Percentiles rank a stretch among this genome's conserved stretches.
Conservation (phyloP, 176 grass and related monocot species). For the Oryza rufipogon region DNA sequence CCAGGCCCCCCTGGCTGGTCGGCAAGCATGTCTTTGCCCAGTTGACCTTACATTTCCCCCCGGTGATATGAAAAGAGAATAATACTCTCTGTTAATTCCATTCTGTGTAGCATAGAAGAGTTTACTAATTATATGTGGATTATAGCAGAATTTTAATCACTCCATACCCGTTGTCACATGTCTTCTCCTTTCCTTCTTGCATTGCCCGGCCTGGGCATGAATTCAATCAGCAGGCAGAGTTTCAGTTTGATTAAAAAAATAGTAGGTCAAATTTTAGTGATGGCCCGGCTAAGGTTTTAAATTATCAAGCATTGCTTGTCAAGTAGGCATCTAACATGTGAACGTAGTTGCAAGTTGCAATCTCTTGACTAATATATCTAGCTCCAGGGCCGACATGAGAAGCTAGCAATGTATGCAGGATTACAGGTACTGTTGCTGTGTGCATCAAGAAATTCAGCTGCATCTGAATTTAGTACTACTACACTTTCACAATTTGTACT, state of each 20-base stretch:
- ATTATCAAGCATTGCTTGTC: not conserved
- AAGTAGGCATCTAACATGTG: not conserved
- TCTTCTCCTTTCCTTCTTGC: not conserved
- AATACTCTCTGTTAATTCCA: not conserved
- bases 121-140: not conserved
- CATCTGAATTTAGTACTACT: no score
- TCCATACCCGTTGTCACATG: not conserved
- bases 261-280: not conserved
- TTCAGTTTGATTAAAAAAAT: not conserved
- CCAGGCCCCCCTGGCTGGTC: no score
- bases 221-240: not conserved
- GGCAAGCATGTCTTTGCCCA: no score
- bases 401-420: slow-evolving; percentile 12
- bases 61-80: not conserved
- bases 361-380: slow-evolving; percentile 7
- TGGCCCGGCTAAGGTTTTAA: not conserved
- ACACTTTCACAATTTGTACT: no score
- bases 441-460: not conserved
- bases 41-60: no score
- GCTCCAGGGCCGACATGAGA: slow-evolving; percentile 20
- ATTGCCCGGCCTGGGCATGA: not conserved
- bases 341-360: slow-evolving; percentile 6
- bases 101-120: not conserved
- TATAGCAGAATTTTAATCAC: not conserved
- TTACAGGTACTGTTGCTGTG: not conserved